Conservation (phyloP, 257 asterid species). For the Solanum arcanum region DNA sequence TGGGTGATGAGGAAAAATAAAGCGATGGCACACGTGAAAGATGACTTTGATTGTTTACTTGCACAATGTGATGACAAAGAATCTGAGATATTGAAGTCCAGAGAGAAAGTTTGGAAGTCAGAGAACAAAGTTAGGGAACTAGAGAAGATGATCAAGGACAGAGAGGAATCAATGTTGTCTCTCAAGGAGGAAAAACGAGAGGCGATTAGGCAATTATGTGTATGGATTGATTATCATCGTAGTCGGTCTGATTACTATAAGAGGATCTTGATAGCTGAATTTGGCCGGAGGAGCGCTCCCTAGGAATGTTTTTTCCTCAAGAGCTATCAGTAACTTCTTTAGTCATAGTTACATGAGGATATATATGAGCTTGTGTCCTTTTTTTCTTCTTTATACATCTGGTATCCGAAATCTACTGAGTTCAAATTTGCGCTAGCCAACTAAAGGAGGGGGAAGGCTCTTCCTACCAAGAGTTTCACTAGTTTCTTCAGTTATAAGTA, state of each 20-base stretch:
- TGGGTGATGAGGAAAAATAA: slow-evolving; percentile 63
- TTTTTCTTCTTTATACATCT: not conserved
- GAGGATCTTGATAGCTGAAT: slow-evolving; percentile 37
- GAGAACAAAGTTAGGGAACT: slow-evolving; percentile 59
- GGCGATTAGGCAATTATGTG: slow-evolving; percentile 85
- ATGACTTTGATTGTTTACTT: slow-evolving; percentile 41
- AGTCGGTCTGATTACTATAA: slow-evolving; percentile 60
- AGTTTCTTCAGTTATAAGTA: not conserved
- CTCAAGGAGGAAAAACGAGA: slow-evolving; percentile 74
- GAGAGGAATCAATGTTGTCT: slow-evolving; percentile 50
- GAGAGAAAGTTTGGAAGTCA: slow-evolving; percentile 58
- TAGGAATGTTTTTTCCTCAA: not conserved
- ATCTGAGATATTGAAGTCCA: slow-evolving; percentile 39
- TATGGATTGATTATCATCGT: slow-evolving; percentile 82
- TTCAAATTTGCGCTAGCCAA: not conserved
- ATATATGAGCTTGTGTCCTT: not conserved
- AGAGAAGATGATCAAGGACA: slow-evolving; percentile 45
- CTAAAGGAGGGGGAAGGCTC: not conserved
- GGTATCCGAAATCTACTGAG: not conserved
- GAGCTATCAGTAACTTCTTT: not conserved
- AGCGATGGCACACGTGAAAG: slow-evolving; percentile 19
- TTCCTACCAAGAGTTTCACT: not conserved
- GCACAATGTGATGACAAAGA: slow-evolving; percentile 59
- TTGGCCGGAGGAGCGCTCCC: slow-evolving; percentile 1
- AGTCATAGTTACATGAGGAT: not conserved